Evolutionary conservation across 306 rosid genomes (phyloP).

Genomic region (Neltuma alba): DNA sequence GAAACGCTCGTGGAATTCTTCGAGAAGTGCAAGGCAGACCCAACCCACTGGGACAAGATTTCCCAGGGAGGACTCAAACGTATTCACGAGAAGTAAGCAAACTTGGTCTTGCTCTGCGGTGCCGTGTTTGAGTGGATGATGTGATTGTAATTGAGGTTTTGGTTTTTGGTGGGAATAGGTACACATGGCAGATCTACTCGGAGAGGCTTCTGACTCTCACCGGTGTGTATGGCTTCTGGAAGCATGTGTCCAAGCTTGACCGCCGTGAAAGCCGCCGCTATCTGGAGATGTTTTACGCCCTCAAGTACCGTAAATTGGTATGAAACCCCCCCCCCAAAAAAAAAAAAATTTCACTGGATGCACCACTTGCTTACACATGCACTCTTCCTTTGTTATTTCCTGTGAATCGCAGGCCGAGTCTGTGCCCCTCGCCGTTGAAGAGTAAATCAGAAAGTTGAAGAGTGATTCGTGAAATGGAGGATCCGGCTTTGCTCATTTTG

Average conservation of each 20-base stretch:
- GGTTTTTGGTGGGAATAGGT: conserved; percentile 44
- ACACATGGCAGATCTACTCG: conserved; percentile 96
- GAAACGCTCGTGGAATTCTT: conserved; percentile 84
- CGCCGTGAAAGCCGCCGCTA: conserved; percentile 95
- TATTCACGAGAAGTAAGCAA: conserved; percentile 82
- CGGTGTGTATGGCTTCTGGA: conserved; percentile 98
- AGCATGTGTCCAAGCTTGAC: conserved; percentile 94
- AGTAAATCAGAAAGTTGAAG: background rate
- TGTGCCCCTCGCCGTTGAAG: conserved; percentile 68
- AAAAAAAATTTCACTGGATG: too few relatives aligned
- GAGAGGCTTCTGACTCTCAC: conserved; percentile 90
- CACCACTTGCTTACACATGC: background rate
- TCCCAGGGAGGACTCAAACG: conserved; percentile 83
- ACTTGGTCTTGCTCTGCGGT: too few relatives aligned
- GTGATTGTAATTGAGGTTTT: background rate
- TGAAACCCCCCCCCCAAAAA: background rate
- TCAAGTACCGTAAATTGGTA: conserved; percentile 93
- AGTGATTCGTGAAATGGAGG: conserved; percentile 32
- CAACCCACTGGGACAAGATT: conserved; percentile 81
- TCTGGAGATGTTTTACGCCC: conserved; percentile 97
- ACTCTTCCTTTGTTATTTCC: background rate
- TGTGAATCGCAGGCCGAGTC: conserved; percentile 60
- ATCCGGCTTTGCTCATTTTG: conserved; percentile 42
- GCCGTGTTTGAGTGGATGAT: background rate
- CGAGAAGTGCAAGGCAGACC: conserved; percentile 74